phyloP scores from a whole-genome alignment of 176 grass and related monocot genomes.

The Bonia amplexicaulis region DNA sequence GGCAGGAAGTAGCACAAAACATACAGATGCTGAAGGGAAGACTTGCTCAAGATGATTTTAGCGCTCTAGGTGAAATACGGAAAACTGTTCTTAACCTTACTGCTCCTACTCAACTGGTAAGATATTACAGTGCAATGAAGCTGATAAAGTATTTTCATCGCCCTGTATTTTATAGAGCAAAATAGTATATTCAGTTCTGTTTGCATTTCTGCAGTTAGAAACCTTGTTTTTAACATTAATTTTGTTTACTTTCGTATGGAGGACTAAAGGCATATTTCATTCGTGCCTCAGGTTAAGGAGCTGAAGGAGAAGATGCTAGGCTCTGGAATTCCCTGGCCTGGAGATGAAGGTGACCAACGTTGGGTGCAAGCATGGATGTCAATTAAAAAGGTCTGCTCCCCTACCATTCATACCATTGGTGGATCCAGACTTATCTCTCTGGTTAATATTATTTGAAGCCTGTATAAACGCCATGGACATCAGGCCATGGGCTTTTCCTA shows the following conservation, averaged over 20 bases:
- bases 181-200: neutral
- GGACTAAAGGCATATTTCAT: conserved; percentile 15
- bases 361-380: conserved; percentile 93
- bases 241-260: neutral
- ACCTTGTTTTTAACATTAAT: neutral
- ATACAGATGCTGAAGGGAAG: conserved; percentile 62
- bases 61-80: conserved; percentile 65
- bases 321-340: conserved; percentile 94
- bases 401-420: conserved; percentile 11
- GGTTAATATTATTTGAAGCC: neutral
- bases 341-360: conserved; percentile 76
- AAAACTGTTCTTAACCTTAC: conserved; percentile 60
- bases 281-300: conserved; percentile 68
- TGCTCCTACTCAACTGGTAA: conserved; percentile 70
- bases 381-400: conserved; percentile 72
- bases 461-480: neutral
- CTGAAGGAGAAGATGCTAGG: conserved; percentile 78
- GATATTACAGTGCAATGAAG: conserved; percentile 13
- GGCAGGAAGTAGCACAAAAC: conserved; percentile 66
- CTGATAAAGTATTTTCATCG: conserved; percentile 4
- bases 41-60: conserved; percentile 65
- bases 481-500: neutral
- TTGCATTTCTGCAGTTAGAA: conserved; percentile 13
- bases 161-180: neutral
- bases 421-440: neutral